phyloP scores from a whole-genome alignment of 2,329 filamentous ascomycete species.

The Pestalotiopsis sp. region DNA sequence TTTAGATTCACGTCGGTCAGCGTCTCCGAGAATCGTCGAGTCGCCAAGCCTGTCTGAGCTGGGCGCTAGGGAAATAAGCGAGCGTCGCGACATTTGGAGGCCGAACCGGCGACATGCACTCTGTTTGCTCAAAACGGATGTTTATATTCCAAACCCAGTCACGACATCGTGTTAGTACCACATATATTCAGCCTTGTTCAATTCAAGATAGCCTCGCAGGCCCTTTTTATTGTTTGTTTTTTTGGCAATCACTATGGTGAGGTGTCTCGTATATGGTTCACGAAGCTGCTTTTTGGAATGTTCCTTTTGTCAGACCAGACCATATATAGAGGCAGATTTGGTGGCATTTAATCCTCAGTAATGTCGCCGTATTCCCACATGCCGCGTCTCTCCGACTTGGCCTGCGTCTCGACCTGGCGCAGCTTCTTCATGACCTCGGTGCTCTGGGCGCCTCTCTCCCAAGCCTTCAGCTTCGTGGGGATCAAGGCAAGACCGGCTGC shows the following conservation, averaged over 20 bases:
- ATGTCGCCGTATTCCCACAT: conserved; percentile 99
- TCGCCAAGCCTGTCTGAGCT: neutral
- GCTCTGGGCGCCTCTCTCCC: conserved; percentile 76
- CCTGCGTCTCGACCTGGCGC: conserved; percentile 72
- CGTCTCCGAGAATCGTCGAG: neutral
- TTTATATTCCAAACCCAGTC: neutral
- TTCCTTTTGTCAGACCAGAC: neutral
- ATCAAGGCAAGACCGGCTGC: conserved; percentile 87
- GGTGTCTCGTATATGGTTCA: neutral
- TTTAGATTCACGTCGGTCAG: neutral
- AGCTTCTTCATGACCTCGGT: conserved; percentile 72
- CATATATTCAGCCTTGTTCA: neutral
- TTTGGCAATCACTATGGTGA: neutral
- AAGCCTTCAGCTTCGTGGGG: conserved; percentile 85
- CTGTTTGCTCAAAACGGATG: neutral
- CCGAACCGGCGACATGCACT: neutral
- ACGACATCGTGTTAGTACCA: neutral
- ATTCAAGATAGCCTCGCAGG: neutral
- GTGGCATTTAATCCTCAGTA: conserved; percentile 73
- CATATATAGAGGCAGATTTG: neutral
- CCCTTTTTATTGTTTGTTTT: neutral
- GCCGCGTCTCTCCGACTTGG: conserved; percentile 78
- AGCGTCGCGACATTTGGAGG: neutral
- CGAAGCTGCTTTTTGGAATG: neutral
- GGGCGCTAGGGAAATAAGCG: neutral